phyloP scores from a whole-genome alignment of 768 basidiomycete genomes.

The Pholiota molesta region DNA sequence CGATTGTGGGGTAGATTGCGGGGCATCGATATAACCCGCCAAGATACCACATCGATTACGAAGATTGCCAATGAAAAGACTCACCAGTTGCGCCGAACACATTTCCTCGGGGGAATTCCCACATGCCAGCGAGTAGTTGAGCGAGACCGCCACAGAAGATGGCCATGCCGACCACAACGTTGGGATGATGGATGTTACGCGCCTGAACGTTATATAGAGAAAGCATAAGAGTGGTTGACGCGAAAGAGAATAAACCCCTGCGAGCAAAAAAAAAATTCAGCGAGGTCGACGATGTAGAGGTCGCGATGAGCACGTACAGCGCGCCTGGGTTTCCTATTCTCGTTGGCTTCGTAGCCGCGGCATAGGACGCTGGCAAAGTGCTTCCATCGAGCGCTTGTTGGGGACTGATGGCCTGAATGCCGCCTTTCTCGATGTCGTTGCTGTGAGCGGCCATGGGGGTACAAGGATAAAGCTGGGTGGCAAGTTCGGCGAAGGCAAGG shows the following conservation, averaged over 20 bases:
- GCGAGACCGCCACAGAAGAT: constrained; percentile 82
- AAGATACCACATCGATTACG: too few relatives aligned
- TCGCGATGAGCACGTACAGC: constrained; percentile 16
- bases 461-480: constrained; percentile 7
- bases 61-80: constrained; percentile 29
- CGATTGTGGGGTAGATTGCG: constrained; percentile 10
- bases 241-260: constrained; percentile 83
- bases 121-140: constrained; percentile 89
- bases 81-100: constrained; percentile 72
- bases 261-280: constrained; percentile 7
- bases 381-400: constrained; percentile 27
- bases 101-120: constrained; percentile 77
- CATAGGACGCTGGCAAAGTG: constrained; percentile 20
- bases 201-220: constrained; percentile 72
- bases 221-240: constrained; percentile 80
- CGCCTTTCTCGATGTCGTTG: constrained; percentile 41
- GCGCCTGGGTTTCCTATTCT: constrained; percentile 60
- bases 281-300: neutral
- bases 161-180: constrained; percentile 86
- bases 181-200: constrained; percentile 56
- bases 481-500: constrained; percentile 6
- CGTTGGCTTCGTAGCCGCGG: constrained; percentile 29
- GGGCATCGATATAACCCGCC: neutral
- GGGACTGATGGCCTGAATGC: constrained; percentile 29
- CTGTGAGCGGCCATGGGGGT: constrained; percentile 7